Evolutionary conservation across 805 yeast genomes (phyloP), one percentile per base, ranked within the genome.

Genomic region (Wickerhamomyces tratensis): DNA sequence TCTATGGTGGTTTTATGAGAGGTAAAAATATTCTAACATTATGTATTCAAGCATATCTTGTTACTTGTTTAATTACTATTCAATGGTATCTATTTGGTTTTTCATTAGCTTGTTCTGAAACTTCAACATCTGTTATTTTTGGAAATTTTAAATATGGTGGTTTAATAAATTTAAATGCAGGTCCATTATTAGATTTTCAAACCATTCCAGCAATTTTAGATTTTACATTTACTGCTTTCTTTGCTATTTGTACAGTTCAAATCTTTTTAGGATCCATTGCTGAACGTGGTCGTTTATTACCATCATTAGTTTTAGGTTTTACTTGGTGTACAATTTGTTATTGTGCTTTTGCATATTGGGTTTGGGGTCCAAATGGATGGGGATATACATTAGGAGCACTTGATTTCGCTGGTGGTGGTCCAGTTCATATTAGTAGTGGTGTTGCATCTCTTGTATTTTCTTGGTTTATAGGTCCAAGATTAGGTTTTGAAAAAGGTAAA

Each of bases 321-420:
- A 61, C 79, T 40, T 91, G 96, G 91, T 79, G 87, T 13, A 91
- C 98, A 2, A 54, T 86, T 7, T 96, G 88, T 27, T 91, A 91
- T 65, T 84, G 94, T 59, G 97, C 98, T 1, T 76, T 87, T 25
- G 93, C 94, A 6, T 87, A 79, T 65, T 89, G 98, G 97, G 79
- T 85, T 42, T 91, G 98, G 98, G 85, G 86, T 45, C 58, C 83
- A 1, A 83, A 84, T 42, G 98, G 98, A 37, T 91, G 97, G 97
- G 94, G 95, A 36, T 73, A 74, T 48, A 71, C 76, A 50, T 85
- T 95, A 74, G 96, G 95, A n/a, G 97, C 80, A 5, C 69, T 89
- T 41, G 98, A 91, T 62, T 91, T 86, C 61, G 98, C 98, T n/a
- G 98, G 98, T 39, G 98, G 98, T 43, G 98, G 97, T 2, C 96